Evolutionary conservation across 2,329 filamentous ascomycete species (phyloP).

Genomic region (Mycosphaerella sp.): DNA sequence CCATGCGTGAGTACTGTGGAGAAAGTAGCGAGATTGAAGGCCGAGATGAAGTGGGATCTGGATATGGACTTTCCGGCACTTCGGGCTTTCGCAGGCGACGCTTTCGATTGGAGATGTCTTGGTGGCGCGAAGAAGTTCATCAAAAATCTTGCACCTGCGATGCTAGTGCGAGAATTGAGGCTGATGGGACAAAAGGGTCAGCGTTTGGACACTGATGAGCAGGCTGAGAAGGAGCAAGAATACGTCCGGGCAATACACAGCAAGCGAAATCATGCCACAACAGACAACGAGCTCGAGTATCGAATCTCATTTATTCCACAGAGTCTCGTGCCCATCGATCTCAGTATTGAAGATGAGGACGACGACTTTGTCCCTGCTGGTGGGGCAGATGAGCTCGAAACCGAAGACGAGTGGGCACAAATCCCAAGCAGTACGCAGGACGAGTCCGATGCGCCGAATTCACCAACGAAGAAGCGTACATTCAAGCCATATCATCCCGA

Average conservation of each 20-base stretch:
- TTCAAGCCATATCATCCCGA: conserved; percentile 56
- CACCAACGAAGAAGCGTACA: conserved; percentile 41
- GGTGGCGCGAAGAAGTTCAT: conserved; percentile 80
- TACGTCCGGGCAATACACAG: conserved; percentile 62
- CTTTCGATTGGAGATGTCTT: conserved; percentile 78
- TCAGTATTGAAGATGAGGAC: conserved; percentile 68
- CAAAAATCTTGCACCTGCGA: conserved; percentile 66
- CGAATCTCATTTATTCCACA: conserved; percentile 71
- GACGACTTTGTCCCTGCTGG: conserved; percentile 36
- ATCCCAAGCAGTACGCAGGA: conserved; percentile 18
- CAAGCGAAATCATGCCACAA: conserved; percentile 62
- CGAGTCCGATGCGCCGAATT: conserved; percentile 33
- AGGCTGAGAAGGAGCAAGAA: conserved; percentile 44
- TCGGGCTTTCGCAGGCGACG: conserved; percentile 66
- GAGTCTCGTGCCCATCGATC: conserved; percentile 68
- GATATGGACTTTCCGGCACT: conserved; percentile 61
- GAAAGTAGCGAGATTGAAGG: conserved; percentile 50
- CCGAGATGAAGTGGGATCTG: conserved; percentile 54
- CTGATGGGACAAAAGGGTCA: conserved; percentile 29
- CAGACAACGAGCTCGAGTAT: conserved; percentile 69
- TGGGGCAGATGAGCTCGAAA: conserved; percentile 33
- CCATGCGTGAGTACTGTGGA: conserved; percentile 66
- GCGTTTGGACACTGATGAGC: conserved; percentile 31
- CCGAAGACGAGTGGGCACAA: conserved; percentile 23
- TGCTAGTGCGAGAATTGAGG: conserved; percentile 58